Base-by-base conservation (phyloP, 2,329 filamentous ascomycete genomes). In the Microdochium paspali region DNA sequence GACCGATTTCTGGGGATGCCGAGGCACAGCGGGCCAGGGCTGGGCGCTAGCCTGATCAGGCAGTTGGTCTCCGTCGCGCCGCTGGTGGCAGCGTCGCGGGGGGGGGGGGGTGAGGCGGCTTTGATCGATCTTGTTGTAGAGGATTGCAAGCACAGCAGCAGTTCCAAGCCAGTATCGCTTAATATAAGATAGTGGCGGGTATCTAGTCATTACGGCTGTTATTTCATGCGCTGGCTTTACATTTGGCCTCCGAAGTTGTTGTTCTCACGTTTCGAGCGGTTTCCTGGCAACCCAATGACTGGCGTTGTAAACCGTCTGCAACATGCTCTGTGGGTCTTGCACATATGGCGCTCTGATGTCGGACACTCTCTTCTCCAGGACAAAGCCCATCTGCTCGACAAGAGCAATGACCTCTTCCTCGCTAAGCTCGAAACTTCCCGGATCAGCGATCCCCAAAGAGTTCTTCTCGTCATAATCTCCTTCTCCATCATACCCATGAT, bases 211-310 rank as follows among this genome's bases (percentile, higher is more conserved):
- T 15, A 6, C 6, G 6, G 13, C 15, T 15, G 6, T 4, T 35
- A 35, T 35, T 4, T 4, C 18, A 18, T 15, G 13, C 4, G 31
- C 31, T 35, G 4, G 5, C 6, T 4, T 15, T 35, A 6, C 31
- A 15, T 15, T 18, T 4, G 15, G 13, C 31, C 18, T 18, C 18
- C 35, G 18, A 10, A 6, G 35, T 9, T 4, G 18, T 9, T 28
- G 13, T 40, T 40, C 35, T 40, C 18, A 40, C 23, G 18, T 9
- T 5, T 40, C 15, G 4, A 21, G 18, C 15, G 69, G 68, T 68
- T 95, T 98, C 51, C 84, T 79, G 28, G 87, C 91, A 24, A 95
- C 73, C 93, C 93, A 98, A 52, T 86, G 82, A 47, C 82, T 87
- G 15, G 87, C 87, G 51, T 73, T 74, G 64, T 97, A 98, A 5